phyloP scores from a whole-genome alignment of 78 protist species.

The Dictyostelium brefeldianum region DNA sequence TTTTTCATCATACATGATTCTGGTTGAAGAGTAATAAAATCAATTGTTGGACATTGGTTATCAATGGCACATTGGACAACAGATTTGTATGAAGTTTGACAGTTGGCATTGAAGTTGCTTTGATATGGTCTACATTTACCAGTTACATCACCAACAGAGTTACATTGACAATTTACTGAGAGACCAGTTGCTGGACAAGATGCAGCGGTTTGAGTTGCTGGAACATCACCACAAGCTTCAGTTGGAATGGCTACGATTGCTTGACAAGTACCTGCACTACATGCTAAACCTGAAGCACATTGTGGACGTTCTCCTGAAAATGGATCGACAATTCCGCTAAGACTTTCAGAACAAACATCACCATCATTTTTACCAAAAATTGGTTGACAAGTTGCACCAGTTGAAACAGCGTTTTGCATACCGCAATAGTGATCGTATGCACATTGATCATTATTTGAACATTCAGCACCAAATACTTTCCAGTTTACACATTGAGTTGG shows the following conservation, averaged over 20 bases:
- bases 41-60: not conserved
- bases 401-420: not conserved
- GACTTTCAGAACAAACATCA: not conserved
- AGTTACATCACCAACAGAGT: not conserved
- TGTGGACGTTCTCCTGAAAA: not conserved
- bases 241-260: not conserved
- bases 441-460: not conserved
- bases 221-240: not conserved
- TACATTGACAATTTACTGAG: not conserved
- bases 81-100: not conserved
- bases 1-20: constrained; percentile 3
- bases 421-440: not conserved
- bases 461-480: not conserved
- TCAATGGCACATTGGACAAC: not conserved
- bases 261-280: not conserved
- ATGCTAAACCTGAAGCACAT: not conserved
- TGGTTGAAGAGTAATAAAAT: not conserved
- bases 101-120: not conserved
- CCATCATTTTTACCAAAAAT: not conserved
- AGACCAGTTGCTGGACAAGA: not conserved
- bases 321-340: not conserved
- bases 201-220: no score
- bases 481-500: not conserved
- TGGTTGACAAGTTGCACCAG: not conserved
- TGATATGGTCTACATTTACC: not conserved